Conservation (phyloP, 805 yeast species). For the Jamesozyma spencerorum region DNA sequence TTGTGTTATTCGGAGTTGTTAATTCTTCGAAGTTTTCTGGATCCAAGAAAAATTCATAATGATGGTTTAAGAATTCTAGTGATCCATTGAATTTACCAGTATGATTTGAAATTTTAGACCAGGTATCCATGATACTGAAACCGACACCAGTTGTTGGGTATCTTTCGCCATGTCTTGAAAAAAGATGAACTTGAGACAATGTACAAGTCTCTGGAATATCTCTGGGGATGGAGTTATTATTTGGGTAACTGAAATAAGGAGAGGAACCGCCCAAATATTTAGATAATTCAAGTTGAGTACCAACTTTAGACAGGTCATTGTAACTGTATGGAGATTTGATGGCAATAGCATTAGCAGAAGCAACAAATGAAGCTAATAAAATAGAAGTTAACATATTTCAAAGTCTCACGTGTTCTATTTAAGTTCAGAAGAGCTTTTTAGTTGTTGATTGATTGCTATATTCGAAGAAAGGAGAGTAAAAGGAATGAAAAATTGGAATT, state of each 20-base stretch:
- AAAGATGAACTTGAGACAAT: constrained; percentile 61
- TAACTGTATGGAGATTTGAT: constrained; percentile 59
- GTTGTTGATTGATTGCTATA: too few species aligned
- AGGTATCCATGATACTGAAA: constrained; percentile 29
- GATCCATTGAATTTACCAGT: too few species aligned
- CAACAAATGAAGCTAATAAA: neutral
- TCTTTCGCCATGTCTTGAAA: constrained; percentile 81
- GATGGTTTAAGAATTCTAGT: constrained; percentile 33
- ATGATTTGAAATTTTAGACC: constrained; percentile 12
- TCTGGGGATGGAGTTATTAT: constrained; percentile 45
- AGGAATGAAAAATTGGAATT: too few species aligned
- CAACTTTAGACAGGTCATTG: constrained; percentile 32
- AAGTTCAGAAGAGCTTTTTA: too few species aligned
- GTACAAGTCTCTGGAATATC: constrained; percentile 40
- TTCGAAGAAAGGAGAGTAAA: too few species aligned
- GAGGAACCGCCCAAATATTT: constrained; percentile 48
- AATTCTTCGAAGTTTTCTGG: constrained; percentile 36
- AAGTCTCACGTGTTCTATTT: too few species aligned
- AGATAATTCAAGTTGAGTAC: constrained; percentile 30
- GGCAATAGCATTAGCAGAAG: constrained; percentile 46
- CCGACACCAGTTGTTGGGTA: constrained; percentile 46
- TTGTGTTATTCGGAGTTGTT: constrained; percentile 24
- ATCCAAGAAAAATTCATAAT: constrained; percentile 37
- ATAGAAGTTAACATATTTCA: constrained; percentile 1
- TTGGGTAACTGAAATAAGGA: constrained; percentile 41